Evolutionary conservation across 164 flowering plant genomes (phyloP).

Genomic region (Umbilicus rupestris): DNA sequence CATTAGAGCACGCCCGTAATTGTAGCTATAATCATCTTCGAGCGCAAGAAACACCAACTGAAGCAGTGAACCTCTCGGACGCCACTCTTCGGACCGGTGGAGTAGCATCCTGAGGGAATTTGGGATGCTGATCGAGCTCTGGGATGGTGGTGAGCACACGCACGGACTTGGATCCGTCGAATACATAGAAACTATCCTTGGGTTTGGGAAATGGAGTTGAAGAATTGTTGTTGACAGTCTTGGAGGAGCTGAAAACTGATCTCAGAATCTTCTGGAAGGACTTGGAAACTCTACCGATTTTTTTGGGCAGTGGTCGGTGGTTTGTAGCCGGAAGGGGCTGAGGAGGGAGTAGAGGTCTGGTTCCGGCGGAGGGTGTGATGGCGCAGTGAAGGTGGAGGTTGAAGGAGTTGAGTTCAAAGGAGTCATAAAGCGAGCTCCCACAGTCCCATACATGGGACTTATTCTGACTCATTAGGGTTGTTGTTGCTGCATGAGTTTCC

Average conservation of each 20-base stretch:
- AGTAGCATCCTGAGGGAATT: background rate
- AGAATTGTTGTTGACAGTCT: no score
- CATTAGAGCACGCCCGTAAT: no score
- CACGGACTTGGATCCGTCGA: background rate
- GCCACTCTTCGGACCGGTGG: background rate
- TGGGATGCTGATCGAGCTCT: background rate
- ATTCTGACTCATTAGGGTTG: background rate
- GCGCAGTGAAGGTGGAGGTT: conserved; percentile 73
- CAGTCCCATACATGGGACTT: conserved; percentile 60
- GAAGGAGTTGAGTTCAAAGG: conserved; percentile 82
- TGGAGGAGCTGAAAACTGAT: conserved; percentile 30
- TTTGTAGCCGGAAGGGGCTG: conserved; percentile 15
- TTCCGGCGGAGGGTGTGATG: conserved; percentile 31
- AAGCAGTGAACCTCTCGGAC: background rate
- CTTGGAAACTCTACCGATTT: conserved; percentile 43
- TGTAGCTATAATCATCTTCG: background rate
- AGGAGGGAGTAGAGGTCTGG: conserved; percentile 18
- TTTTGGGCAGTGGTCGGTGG: conserved; percentile 8
- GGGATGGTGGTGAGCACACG: conserved; percentile 4
- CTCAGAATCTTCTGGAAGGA: conserved; percentile 45
- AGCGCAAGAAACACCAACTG: background rate
- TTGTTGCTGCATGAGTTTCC: no score
- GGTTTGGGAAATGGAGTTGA: no score
- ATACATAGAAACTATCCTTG: background rate
- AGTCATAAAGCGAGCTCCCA: conserved; percentile 80